phyloP scores from a whole-genome alignment of 2,329 filamentous ascomycete species.

The Diaporthe citrichinensis region DNA sequence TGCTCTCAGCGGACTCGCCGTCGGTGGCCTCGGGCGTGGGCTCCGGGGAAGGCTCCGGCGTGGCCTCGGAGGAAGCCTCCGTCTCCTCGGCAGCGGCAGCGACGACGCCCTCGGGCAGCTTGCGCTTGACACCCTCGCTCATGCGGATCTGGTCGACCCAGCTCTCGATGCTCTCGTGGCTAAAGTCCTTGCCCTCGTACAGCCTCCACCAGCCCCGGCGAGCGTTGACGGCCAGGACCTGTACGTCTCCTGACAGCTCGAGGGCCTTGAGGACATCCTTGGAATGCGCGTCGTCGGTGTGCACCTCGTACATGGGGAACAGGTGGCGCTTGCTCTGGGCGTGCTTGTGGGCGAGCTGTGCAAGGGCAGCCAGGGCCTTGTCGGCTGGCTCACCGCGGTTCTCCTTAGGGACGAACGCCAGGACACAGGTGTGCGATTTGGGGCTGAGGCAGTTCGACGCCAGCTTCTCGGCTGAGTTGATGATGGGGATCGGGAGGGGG shows the following conservation, averaged over 20 bases:
- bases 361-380: slow-evolving; percentile 73
- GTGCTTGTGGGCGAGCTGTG: slow-evolving; percentile 84
- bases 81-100: slow-evolving; percentile 55
- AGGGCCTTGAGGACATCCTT: slow-evolving; percentile 72
- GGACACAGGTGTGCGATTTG: slow-evolving; percentile 86
- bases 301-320: slow-evolving; percentile 87
- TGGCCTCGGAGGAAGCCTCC: slow-evolving; percentile 55
- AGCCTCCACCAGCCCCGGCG: slow-evolving; percentile 89
- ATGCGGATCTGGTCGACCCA: slow-evolving; percentile 95
- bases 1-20: slow-evolving; percentile 44
- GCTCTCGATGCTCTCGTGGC: slow-evolving; percentile 75
- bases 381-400: slow-evolving; percentile 63
- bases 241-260: slow-evolving; percentile 70
- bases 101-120: slow-evolving; percentile 74
- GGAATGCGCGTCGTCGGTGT: slow-evolving; percentile 71
- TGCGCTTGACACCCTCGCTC: slow-evolving; percentile 86
- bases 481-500: slow-evolving; percentile 74
- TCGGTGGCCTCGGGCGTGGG: slow-evolving; percentile 47
- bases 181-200: slow-evolving; percentile 73
- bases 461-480: slow-evolving; percentile 75
- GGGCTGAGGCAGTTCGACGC: slow-evolving; percentile 79
- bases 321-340: slow-evolving; percentile 74
- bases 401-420: slow-evolving; percentile 76
- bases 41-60: slow-evolving; percentile 58
- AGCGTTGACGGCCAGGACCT: slow-evolving; percentile 86